Evolutionary conservation across 2,329 filamentous ascomycete species (phyloP).

Genomic region (Exophiala aquamarina): DNA sequence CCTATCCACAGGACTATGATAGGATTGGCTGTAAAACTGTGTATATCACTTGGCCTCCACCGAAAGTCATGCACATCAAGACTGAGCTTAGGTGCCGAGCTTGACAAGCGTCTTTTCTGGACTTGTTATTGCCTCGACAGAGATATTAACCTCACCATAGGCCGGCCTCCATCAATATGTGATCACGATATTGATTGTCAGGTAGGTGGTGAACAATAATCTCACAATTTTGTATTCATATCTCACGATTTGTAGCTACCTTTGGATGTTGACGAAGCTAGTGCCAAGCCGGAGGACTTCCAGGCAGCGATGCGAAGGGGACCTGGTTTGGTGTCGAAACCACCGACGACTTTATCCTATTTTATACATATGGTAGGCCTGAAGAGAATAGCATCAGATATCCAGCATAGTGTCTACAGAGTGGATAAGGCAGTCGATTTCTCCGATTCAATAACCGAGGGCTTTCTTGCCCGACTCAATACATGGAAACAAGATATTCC

Average conservation of each 20-base stretch:
- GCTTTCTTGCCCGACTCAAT: conserved; percentile 3
- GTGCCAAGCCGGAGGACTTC: neutral
- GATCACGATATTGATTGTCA: conserved; percentile 11
- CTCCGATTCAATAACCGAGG: neutral
- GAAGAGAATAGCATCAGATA: conserved; percentile 7
- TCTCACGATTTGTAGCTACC: neutral
- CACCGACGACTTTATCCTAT: conserved; percentile 2
- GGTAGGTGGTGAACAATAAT: neutral
- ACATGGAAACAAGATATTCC: conserved; percentile 8
- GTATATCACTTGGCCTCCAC: too few species aligned
- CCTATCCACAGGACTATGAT: too few species aligned
- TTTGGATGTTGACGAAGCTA: conserved; percentile 7
- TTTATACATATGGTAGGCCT: conserved; percentile 5
- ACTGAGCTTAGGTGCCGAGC: neutral
- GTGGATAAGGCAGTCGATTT: conserved; percentile 3
- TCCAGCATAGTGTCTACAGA: conserved; percentile 9
- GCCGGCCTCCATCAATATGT: conserved; percentile 5
- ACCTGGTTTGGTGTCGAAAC: neutral
- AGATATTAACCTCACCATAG: conserved; percentile 5
- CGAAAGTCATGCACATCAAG: too few species aligned
- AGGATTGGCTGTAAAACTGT: too few species aligned
- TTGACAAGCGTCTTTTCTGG: conserved; percentile 11
- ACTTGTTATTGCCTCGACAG: conserved; percentile 6
- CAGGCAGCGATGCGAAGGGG: neutral
- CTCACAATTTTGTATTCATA: neutral